Base-by-base conservation (phyloP, 768 basidiomycete species). In the Naganishia vaughanmartiniae region DNA sequence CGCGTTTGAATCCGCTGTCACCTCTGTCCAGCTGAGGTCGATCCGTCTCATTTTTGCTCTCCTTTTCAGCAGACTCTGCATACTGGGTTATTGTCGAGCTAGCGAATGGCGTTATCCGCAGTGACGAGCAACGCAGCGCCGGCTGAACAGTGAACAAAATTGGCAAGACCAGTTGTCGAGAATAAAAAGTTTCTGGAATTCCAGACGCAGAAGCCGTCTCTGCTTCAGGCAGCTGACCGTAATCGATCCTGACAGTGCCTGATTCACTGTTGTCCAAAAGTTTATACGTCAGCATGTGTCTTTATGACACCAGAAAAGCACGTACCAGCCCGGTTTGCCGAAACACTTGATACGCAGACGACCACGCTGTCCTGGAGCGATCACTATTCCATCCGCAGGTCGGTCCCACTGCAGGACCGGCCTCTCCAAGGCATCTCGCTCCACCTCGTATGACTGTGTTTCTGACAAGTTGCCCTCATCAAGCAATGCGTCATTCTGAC, bases 141-240 rank as follows among this genome's bases (percentile, higher is more conserved):
- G 91, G 91, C 78, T 97, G 96, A 15, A 98, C 96, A 3, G 94
- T 95, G 70, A 96, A 90, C 76, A 90, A 85, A 73, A 98, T 85
- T 5, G 94, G 93, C 77, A 92, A 92, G 34, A 89, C 87, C 65
- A 97, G 81, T 76, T 92, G 92, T 30, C 96, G 89, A 31, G 91
- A 88, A 77, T 93, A 87, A 80, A 98, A 95, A 81, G 58, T 86
- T n/a, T 51, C n/a, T 51, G 48, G 4, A 14, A n/a, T 7, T 51
- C 48, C 48, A 0, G 69, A 67, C 1, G 39, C 15, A 17, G 31
- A 30, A 14, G 42, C 60, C 5, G 57, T 31, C 12, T 33, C 31
- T 30, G 54, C 45, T 21, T 71, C 72, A 48, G 87, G 84, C 42
- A 89, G 83, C 77, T 86, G 84, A 6, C 90, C 88, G 79, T 98